phyloP scores from a whole-genome alignment of 139 green algal species.

The Micractinium conductrix region DNA sequence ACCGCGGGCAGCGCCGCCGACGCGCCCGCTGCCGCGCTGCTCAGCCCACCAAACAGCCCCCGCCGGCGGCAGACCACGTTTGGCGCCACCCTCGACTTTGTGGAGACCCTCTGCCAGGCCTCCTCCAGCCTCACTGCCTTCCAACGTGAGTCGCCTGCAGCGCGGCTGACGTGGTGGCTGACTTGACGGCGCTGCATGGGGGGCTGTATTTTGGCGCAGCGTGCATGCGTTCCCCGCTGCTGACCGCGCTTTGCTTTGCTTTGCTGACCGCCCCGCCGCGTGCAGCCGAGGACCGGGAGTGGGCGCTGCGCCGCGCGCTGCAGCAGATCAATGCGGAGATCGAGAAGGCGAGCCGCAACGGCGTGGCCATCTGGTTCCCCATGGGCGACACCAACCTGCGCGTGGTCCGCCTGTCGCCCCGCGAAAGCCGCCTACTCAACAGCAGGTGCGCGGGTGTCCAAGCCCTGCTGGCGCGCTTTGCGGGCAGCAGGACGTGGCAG shows the following conservation, averaged over 20 bases:
- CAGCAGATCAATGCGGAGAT: constrained; percentile 80
- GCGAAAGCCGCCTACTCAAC: constrained; percentile 91
- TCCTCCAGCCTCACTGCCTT: constrained; percentile 79
- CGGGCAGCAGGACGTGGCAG: too few species aligned
- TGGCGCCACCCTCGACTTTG: constrained; percentile 94
- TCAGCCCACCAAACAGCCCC: constrained; percentile 65
- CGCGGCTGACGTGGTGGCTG: background rate
- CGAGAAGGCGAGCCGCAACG: constrained; percentile 56
- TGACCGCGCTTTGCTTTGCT: background rate
- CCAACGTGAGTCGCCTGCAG: constrained; percentile 33
- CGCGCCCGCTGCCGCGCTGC: background rate
- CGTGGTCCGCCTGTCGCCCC: constrained; percentile 84
- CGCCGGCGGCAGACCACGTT: constrained; percentile 83
- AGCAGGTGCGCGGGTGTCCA: constrained; percentile 56
- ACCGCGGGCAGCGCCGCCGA: background rate
- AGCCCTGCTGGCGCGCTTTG: too few species aligned
- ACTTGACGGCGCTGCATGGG: background rate
- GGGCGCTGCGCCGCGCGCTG: constrained; percentile 58
- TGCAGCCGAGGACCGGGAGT: constrained; percentile 63
- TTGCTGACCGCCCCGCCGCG: too few species aligned
- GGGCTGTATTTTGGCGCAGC: background rate
- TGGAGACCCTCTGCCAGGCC: constrained; percentile 93
- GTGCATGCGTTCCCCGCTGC: background rate
- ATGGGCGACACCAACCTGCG: constrained; percentile 66
- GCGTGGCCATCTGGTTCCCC: constrained; percentile 88